Percentiles rank a stretch among this genome's conserved stretches.
phyloP scores from a whole-genome alignment of 192 early-diverging fungal genomes.

The Coemansia sp. region DNA sequence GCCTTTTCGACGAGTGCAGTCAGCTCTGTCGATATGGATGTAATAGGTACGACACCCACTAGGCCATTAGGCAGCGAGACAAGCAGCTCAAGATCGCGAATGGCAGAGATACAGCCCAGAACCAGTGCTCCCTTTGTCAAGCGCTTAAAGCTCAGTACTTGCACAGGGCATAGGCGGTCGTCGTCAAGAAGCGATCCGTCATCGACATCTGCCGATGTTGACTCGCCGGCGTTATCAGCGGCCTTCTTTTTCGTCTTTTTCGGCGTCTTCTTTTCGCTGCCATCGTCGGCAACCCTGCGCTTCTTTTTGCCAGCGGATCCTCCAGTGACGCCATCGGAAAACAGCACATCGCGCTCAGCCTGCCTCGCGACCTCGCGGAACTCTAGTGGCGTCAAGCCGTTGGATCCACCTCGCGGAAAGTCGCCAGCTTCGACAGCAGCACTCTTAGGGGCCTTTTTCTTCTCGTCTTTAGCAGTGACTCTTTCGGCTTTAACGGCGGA shows the following conservation, averaged over 20 bases:
- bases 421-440: constrained; percentile 55
- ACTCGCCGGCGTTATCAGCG: neutral
- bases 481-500: neutral
- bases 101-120: constrained; percentile 77
- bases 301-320: constrained; percentile 62
- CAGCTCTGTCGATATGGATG: constrained; percentile 79
- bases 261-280: constrained; percentile 26
- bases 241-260: constrained; percentile 64
- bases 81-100: constrained; percentile 80
- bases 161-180: constrained; percentile 29
- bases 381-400: constrained; percentile 81
- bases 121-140: constrained; percentile 74
- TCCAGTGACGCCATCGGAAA: constrained; percentile 39
- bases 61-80: constrained; percentile 87
- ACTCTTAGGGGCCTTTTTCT: constrained; percentile 27
- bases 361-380: constrained; percentile 76
- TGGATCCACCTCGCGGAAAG: constrained; percentile 87
- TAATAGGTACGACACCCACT: constrained; percentile 81
- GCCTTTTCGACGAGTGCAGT: constrained; percentile 71
- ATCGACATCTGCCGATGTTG: neutral
- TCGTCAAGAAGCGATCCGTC: constrained; percentile 19
- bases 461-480: constrained; percentile 1
- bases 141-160: constrained; percentile 58
- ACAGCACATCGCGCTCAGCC: constrained; percentile 73
- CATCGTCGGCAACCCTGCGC: constrained; percentile 44